Evolutionary conservation across 108 stramenopile species (phyloP), one percentile per base, ranked within the genome.

Genomic region (Skeletonema menzelii): DNA sequence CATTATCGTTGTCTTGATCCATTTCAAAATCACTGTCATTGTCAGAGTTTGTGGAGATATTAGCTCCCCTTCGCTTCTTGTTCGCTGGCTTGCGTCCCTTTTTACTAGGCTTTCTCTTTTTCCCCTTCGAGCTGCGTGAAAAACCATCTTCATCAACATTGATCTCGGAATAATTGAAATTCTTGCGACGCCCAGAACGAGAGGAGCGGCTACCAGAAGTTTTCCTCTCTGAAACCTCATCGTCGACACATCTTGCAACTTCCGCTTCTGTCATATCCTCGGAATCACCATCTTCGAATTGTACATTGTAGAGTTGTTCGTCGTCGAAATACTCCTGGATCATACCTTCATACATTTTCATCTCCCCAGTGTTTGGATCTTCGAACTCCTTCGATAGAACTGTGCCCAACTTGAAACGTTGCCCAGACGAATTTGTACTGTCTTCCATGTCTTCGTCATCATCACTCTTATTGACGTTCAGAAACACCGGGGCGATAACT

Each of bases 401-500:
- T n/a, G 14, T 42, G 4, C 40, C 40, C 40, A 42, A 42, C 15
- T 42, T 11, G 40, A n/a, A 42, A 5, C 40, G 40, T 15, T 42
- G 40, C 15, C 40, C 40, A 42, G 40, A 15, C n/a, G 2, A 3
- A 15, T 0, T 3, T 15, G 40, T 15, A 14, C 38, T 15, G 40
- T 42, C 40, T n/a, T 3, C 40, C 15, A 15, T 42, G 40, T 15
- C 40, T 19, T 47, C 56, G 13, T 59, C 27, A 15, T 24, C 56
- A 27, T 14, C 57, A 24, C 56, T 47, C 59, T 27, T 61, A 14
- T 47, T 63, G 0, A 42, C 55, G 19, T 61, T 26, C 4, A 67
- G 13, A 26, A 67, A 67, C 17, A 27, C 66, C 8, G 66, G 66
- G 56, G 57, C 59, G 26, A 61, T 61, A 20, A 67, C 66, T 3